Evolutionary conservation across 2,329 filamentous ascomycete genomes (phyloP).

Genomic region (Alternaria sp.): DNA sequence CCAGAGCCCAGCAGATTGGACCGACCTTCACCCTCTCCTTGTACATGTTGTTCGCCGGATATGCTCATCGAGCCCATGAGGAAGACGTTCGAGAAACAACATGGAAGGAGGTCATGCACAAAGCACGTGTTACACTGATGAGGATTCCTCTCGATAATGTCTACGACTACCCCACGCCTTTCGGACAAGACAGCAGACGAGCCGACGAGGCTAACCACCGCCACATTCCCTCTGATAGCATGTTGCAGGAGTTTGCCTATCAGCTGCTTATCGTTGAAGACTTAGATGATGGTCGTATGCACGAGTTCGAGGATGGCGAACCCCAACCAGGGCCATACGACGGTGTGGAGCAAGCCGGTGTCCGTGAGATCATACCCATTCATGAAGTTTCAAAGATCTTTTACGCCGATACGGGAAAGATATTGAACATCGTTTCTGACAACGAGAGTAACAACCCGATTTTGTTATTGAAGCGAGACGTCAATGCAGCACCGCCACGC

Average conservation of each 20-base stretch:
- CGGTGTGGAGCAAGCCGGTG: conserved; percentile 68
- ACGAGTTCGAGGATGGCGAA: conserved; percentile 70
- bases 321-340: conserved; percentile 67
- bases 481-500: conserved; percentile 68
- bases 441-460: conserved; percentile 77
- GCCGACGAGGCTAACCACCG: conserved; percentile 27
- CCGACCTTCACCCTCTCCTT: conserved; percentile 86
- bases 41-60: conserved; percentile 93
- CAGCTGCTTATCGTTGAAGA: conserved; percentile 86
- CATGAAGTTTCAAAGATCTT: conserved; percentile 89
- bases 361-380: conserved; percentile 73
- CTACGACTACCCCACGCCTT: conserved; percentile 55
- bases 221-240: conserved; percentile 55
- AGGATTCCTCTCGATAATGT: conserved; percentile 70
- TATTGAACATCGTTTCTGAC: conserved; percentile 80
- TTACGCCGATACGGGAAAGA: conserved; percentile 89
- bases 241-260: conserved; percentile 75
- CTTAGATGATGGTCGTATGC: conserved; percentile 74
- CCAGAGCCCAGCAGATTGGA: conserved; percentile 78
- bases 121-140: conserved; percentile 82
- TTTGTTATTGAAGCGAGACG: conserved; percentile 76
- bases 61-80: conserved; percentile 67
- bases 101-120: conserved; percentile 98
- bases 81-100: conserved; percentile 71
- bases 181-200: conserved; percentile 24